Evolutionary conservation across 306 rosid species (phyloP).

Genomic region (Hylodesmum podocarpum): DNA sequence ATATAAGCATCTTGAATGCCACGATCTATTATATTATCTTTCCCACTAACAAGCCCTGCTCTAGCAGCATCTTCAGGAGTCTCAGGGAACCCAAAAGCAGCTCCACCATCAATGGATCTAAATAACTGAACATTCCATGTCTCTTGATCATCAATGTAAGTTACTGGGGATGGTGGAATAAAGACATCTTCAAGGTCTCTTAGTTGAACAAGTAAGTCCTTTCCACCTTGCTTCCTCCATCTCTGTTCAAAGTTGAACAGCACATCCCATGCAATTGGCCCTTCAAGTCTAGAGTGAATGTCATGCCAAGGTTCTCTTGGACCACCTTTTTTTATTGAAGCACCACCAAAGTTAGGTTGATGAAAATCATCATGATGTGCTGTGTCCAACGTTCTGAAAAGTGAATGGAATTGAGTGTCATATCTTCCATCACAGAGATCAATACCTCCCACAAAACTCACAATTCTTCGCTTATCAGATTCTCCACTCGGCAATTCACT

Average conservation of each 20-base stretch:
- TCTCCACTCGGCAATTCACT: slow-evolving; percentile 47
- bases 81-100: slow-evolving; percentile 74
- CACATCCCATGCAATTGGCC: slow-evolving; percentile 76
- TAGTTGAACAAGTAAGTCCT: slow-evolving; percentile 49
- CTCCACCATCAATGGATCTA: slow-evolving; percentile 72
- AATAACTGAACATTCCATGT: slow-evolving; percentile 73
- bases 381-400: slow-evolving; percentile 61
- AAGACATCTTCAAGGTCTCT: slow-evolving; percentile 50
- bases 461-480: slow-evolving; percentile 44
- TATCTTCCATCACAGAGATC: slow-evolving; percentile 79
- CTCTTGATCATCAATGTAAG: slow-evolving; percentile 55
- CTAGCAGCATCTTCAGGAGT: slow-evolving; percentile 65
- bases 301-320: slow-evolving; percentile 81
- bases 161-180: slow-evolving; percentile 68
- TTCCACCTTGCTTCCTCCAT: slow-evolving; percentile 73
- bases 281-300: slow-evolving; percentile 65
- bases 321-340: slow-evolving; percentile 56
- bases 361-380: slow-evolving; percentile 69
- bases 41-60: slow-evolving; percentile 66
- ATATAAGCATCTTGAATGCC: slow-evolving; percentile 70
- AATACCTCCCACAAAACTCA: slow-evolving; percentile 69
- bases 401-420: slow-evolving; percentile 64
- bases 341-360: slow-evolving; percentile 60
- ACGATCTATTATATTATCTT: slow-evolving; percentile 62
- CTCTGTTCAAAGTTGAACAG: slow-evolving; percentile 68